A percentile compares a stretch with the other conserved stretches of the same genome.
These are phyloP conservation scores for Diddensiella transvaalensis DNA, from an alignment of 805 yeast species.

Conservation along the genomic window DNA sequence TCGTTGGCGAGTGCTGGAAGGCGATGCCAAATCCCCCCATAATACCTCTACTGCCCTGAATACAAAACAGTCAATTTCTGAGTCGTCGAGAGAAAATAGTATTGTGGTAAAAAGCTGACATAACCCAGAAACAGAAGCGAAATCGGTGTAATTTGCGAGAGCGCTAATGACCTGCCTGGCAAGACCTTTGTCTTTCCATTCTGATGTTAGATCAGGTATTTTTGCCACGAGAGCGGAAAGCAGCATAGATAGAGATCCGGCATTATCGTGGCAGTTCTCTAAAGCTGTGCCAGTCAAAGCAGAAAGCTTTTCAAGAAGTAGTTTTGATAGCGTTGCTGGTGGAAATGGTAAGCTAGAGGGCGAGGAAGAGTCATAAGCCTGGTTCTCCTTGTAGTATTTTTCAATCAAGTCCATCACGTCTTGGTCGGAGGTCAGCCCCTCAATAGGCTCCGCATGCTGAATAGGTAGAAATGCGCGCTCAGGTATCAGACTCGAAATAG, in stretches of 20 bases:
- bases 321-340: slow-evolving; percentile 16
- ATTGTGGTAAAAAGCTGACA: slow-evolving; percentile 41
- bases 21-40: slow-evolving; percentile 53
- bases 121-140: slow-evolving; percentile 30
- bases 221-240: slow-evolving; percentile 37
- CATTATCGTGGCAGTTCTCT: not conserved
- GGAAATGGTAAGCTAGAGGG: slow-evolving; percentile 17
- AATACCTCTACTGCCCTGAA: slow-evolving; percentile 43
- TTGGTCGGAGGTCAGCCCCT: slow-evolving; percentile 12
- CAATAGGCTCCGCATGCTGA: slow-evolving; percentile 37
- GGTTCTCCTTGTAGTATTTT: slow-evolving; percentile 6
- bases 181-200: slow-evolving; percentile 38
- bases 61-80: slow-evolving; percentile 39
- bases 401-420: slow-evolving; percentile 32
- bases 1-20: slow-evolving; percentile 57
- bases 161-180: slow-evolving; percentile 11
- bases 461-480: slow-evolving; percentile 59
- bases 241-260: slow-evolving; percentile 10
- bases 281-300: not conserved
- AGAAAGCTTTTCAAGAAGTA: slow-evolving; percentile 9
- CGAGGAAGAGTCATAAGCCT: slow-evolving; percentile 8
- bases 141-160: slow-evolving; percentile 1
- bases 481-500: slow-evolving; percentile 54
- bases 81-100: slow-evolving; percentile 29
- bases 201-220: slow-evolving; percentile 40